These are phyloP conservation scores for Talaromyces sp. DNA, from an alignment of 2,329 filamentous ascomycete species.

Conservation along the genomic window DNA sequence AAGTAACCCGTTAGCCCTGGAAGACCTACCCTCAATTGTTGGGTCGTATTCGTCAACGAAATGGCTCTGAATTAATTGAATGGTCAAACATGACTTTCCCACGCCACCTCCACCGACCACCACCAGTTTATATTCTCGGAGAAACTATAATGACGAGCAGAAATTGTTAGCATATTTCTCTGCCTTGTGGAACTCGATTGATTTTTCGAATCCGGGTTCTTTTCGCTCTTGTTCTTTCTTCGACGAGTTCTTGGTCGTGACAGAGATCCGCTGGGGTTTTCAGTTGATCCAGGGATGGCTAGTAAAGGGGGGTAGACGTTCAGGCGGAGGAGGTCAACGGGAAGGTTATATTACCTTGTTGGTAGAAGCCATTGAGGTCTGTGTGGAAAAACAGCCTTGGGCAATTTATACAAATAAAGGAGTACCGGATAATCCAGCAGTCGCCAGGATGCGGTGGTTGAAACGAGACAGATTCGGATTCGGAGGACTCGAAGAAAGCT, in stretches of 20 bases:
- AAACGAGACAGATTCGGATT: not conserved
- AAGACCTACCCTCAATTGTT: slow-evolving; percentile 77
- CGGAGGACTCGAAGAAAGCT: slow-evolving; percentile 6
- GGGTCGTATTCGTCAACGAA: slow-evolving; percentile 99
- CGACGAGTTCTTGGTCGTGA: not conserved
- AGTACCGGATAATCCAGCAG: slow-evolving; percentile 1
- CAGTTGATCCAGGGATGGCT: not conserved
- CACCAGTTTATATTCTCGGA: slow-evolving; percentile 91
- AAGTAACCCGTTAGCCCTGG: no score
- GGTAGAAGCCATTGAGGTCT: slow-evolving; percentile 15
- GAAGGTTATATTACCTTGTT: slow-evolving; percentile 12
- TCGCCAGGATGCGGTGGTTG: slow-evolving; percentile 13
- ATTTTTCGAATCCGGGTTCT: not conserved
- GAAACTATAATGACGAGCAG: slow-evolving; percentile 55
- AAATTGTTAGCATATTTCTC: slow-evolving; percentile 18
- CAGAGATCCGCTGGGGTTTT: not conserved
- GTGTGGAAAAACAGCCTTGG: slow-evolving; percentile 4
- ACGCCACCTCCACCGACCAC: slow-evolving; percentile 97
- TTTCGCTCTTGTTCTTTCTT: not conserved
- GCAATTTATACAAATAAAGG: slow-evolving; percentile 4
- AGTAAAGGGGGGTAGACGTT: not conserved
- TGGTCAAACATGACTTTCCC: slow-evolving; percentile 98
- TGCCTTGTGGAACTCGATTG: not conserved
- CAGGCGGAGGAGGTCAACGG: not conserved
- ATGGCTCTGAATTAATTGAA: slow-evolving; percentile 91